These are phyloP conservation scores for Penicillium egyptiacum DNA, from an alignment of 495 filamentous ascomycete genomes.

Conservation along the genomic window DNA sequence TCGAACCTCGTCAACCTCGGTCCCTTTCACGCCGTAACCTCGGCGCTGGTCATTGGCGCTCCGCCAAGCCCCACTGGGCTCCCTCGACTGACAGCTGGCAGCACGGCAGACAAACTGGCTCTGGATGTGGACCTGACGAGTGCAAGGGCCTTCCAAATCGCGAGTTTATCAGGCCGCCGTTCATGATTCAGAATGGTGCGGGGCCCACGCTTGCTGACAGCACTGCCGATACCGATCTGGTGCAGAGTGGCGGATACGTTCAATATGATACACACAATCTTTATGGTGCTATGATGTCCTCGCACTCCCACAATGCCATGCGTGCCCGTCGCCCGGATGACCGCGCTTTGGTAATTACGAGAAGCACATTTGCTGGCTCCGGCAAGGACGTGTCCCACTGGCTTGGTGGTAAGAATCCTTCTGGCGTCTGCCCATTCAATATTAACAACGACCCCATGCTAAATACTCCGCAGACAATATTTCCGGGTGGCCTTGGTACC, in stretches of 20 bases:
- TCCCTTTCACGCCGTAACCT: slow-evolving; percentile 15
- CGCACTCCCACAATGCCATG: slow-evolving; percentile 16
- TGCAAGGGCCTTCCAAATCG: slow-evolving; percentile 18
- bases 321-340: slow-evolving; percentile 18
- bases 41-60: slow-evolving; percentile 22
- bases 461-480: slow-evolving; percentile 13
- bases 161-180: slow-evolving; percentile 19
- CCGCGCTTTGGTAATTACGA: slow-evolving; percentile 75
- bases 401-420: slow-evolving; percentile 57
- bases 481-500: slow-evolving; percentile 55
- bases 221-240: slow-evolving; percentile 16
- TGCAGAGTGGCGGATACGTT: slow-evolving; percentile 19
- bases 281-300: slow-evolving; percentile 19
- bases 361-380: slow-evolving; percentile 69
- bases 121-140: slow-evolving; percentile 14
- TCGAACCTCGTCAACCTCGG: neutral
- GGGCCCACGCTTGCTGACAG: slow-evolving; percentile 18
- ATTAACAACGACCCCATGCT: neutral
- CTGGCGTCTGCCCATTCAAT: slow-evolving; percentile 47
- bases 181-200: slow-evolving; percentile 20
- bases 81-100: slow-evolving; percentile 10
- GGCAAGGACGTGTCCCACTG: slow-evolving; percentile 73
- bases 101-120: slow-evolving; percentile 12
- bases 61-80: neutral
- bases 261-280: slow-evolving; percentile 28